Evolutionary conservation across 768 basidiomycete genomes (phyloP).

Genomic region (Russula griseocarnosa): DNA sequence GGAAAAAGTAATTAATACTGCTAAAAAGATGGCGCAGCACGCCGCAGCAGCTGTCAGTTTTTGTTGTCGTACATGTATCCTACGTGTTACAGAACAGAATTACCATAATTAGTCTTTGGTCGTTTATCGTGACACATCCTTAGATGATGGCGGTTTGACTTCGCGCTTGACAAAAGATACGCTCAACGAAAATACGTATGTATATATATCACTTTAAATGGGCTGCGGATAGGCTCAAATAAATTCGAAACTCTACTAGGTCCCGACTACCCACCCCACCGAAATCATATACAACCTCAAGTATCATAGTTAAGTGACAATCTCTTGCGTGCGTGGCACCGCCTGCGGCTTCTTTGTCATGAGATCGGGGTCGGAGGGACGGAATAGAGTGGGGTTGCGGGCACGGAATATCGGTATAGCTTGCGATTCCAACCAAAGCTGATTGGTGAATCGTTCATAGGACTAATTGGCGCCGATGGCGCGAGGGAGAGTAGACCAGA

Average conservation of each 20-base stretch:
- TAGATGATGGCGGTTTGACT: too few relatives aligned
- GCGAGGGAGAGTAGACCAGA: slow-evolving; percentile 33
- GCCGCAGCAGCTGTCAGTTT: too few relatives aligned
- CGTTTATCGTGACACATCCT: too few relatives aligned
- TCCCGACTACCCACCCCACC: not conserved
- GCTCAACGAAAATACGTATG: not conserved
- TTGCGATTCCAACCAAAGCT: slow-evolving; percentile 24
- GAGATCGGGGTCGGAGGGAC: slow-evolving; percentile 25
- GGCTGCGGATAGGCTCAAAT: not conserved
- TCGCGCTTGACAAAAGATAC: too few relatives aligned
- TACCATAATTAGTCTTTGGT: too few relatives aligned
- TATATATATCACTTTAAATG: slow-evolving; percentile 2
- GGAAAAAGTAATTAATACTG: too few relatives aligned
- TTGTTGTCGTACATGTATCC: too few relatives aligned
- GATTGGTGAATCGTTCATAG: slow-evolving; percentile 22
- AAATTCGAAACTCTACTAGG: not conserved
- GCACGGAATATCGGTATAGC: slow-evolving; percentile 24
- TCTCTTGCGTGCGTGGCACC: not conserved
- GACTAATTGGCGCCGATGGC: slow-evolving; percentile 30
- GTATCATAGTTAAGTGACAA: not conserved
- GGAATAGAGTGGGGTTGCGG: slow-evolving; percentile 22
- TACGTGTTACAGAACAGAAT: too few relatives aligned
- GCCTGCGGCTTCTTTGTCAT: slow-evolving; percentile 1
- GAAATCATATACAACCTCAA: slow-evolving; percentile 6
- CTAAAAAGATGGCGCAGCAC: too few relatives aligned